Evolutionary conservation across 768 basidiomycete genomes (phyloP).

Genomic region (Mycena metata): DNA sequence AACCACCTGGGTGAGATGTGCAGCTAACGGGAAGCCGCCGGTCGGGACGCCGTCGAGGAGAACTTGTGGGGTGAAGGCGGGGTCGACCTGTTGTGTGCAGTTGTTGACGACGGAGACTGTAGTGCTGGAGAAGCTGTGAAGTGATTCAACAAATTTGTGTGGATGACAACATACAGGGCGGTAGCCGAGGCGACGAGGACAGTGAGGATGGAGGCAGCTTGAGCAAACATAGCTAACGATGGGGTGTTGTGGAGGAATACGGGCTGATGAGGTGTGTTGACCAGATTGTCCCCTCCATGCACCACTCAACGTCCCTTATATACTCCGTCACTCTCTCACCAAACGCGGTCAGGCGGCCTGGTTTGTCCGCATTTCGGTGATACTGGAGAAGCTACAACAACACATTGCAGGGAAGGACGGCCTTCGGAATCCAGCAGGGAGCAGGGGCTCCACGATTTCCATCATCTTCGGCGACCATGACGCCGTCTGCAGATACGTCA

Average conservation of each 20-base stretch:
- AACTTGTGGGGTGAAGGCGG: conserved; percentile 27
- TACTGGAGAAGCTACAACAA: conserved; percentile 5
- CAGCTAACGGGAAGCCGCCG: conserved; percentile 22
- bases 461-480: conserved; percentile 11
- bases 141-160: conserved; percentile 8
- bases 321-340: conserved; percentile 14
- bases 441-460: conserved; percentile 7
- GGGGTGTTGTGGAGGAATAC: conserved; percentile 4
- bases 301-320: conserved; percentile 1
- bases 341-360: conserved; percentile 14
- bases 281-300: neutral
- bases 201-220: conserved; percentile 20
- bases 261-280: conserved; percentile 11
- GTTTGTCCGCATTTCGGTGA: conserved; percentile 10
- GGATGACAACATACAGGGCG: conserved; percentile 25
- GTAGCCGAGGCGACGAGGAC: conserved; percentile 19
- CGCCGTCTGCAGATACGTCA: neutral
- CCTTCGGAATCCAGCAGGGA: conserved; percentile 12
- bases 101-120: conserved; percentile 24
- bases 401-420: conserved; percentile 12
- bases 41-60: conserved; percentile 21
- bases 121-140: conserved; percentile 12
- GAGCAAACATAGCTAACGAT: conserved; percentile 18
- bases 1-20: conserved; percentile 21
- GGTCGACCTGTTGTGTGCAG: conserved; percentile 22